Evolutionary conservation across 1,139 yeast species (phyloP), one percentile per base, ranked within the genome.

Genomic region (Blastobotrys persicus): DNA sequence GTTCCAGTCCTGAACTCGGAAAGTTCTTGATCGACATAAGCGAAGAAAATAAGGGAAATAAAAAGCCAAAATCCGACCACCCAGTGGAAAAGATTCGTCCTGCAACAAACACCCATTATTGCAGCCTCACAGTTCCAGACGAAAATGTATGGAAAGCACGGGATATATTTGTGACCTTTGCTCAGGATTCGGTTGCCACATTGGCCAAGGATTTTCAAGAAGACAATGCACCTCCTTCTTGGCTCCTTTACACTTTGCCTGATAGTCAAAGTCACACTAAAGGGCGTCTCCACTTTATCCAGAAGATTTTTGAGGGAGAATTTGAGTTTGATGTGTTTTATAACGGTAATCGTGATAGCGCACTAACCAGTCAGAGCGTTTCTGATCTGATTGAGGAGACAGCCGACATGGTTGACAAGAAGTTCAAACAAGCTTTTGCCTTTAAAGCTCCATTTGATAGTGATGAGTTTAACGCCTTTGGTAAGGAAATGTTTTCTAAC

Each of bases 211-310:
- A 60, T 5, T 66, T 70, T 46, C 46, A 45, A 16, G 73, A 70
- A 2, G 58, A 65, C 1, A 65, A 65, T 2, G 56, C 64, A 7
- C 54, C 71, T 19, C 67, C 71, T 13, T 70, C 73, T 1, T 63
- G 69, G 46, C 66, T 71, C 23, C 61, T 69, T 17, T 79, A 79
- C 49, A 69, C 80, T 2, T 55, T 89, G 31, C 75, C 88, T 58
- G 84, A 88, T 61, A 77, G 79, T 48, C 67, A 72, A 18, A 47
- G 46, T 1, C 20, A 31, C 3, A 83, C 81, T 56, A 79, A 78
- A 55, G 96, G 96, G 1, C 88, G 88, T 62, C 66, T 87, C 54
- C 97, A 91, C 64, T 77, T 79, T 53, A 69, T 89, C 20, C 97
- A 92, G 67, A 83, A 86, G 59, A 73, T 83, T 0, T 92, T 81